Percentiles rank a stretch among this genome's conserved stretches.
Conservation (phyloP, 1,284 basidiomycete species). For the Sanghuangporus weigelae region DNA sequence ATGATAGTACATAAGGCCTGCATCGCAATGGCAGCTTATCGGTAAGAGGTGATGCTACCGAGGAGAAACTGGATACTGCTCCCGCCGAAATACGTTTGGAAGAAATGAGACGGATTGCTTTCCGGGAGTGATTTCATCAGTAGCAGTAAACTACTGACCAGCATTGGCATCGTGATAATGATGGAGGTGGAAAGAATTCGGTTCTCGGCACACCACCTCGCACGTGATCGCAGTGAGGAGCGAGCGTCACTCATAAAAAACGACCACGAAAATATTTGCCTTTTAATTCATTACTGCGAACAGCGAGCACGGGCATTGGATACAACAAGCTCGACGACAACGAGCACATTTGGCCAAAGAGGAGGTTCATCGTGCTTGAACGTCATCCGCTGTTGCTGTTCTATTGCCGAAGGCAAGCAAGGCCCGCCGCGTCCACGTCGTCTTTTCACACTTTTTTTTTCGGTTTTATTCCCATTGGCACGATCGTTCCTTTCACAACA, state of each 20-base stretch:
- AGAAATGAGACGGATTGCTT: too few relatives aligned
- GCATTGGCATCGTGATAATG: too few relatives aligned
- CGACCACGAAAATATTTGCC: not conserved
- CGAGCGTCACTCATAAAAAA: not conserved
- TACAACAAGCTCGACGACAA: not conserved
- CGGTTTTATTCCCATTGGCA: not conserved
- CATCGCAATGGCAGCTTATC: too few relatives aligned
- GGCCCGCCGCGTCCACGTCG: not conserved
- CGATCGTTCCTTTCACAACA: not conserved
- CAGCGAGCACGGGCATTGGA: not conserved
- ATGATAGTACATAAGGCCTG: too few relatives aligned
- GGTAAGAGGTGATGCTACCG: too few relatives aligned
- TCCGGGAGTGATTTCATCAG: too few relatives aligned
- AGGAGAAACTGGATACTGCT: too few relatives aligned
- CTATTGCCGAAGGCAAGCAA: not conserved
- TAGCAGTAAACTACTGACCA: too few relatives aligned
- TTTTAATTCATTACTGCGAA: not conserved
- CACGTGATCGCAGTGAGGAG: not conserved
- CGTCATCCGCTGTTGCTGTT: not conserved
- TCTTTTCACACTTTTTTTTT: not conserved
- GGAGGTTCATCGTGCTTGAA: not conserved
- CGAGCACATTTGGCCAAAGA: not conserved
- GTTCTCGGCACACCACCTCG: too few relatives aligned
- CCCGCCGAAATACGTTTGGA: too few relatives aligned
- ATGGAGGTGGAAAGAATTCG: too few relatives aligned